A percentile compares a stretch with the other conserved stretches of the same genome.
Conservation (phyloP, 1,284 basidiomycete genomes). For the Ustilago hordei region DNA sequence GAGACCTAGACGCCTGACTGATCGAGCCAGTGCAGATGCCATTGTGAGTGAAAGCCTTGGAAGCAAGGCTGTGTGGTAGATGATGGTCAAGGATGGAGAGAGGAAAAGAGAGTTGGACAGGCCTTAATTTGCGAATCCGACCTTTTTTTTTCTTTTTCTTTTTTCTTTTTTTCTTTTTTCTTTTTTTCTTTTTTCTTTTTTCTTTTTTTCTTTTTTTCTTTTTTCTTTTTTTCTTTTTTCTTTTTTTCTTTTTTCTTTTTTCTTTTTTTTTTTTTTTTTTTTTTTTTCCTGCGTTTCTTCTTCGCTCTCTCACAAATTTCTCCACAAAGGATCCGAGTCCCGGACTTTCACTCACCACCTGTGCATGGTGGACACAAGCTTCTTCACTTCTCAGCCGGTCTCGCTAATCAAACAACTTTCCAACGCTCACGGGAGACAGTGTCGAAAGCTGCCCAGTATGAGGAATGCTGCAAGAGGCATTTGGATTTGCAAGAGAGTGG, state of each 20-base stretch:
- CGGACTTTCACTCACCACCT: not conserved
- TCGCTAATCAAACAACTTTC: too few relatives aligned
- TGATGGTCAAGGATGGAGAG: not conserved
- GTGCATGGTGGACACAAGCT: not conserved
- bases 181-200: not conserved
- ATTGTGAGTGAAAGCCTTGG: not conserved
- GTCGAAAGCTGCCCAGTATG: too few relatives aligned
- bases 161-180: conserved; percentile 11
- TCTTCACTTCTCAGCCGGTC: too few relatives aligned
- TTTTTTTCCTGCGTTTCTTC: conserved; percentile 14
- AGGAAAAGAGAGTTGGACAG: not conserved
- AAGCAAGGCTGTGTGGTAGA: not conserved
- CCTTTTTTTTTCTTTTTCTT: not conserved
- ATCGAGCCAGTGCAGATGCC: conserved; percentile 23
- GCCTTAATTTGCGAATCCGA: too few relatives aligned
- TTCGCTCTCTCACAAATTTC: conserved; percentile 13
- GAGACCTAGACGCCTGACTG: not conserved
- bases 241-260: not conserved
- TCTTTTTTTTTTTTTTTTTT: not conserved
- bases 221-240: not conserved
- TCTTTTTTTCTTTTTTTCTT: not conserved
- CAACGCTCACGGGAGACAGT: too few relatives aligned
- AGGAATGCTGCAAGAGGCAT: not conserved
- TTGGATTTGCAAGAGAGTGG: not conserved
- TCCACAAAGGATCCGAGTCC: conserved; percentile 23